Evolutionary conservation across 768 basidiomycete species (phyloP), one percentile per base, ranked within the genome.

Genomic region (Xerocomellus intermedius): DNA sequence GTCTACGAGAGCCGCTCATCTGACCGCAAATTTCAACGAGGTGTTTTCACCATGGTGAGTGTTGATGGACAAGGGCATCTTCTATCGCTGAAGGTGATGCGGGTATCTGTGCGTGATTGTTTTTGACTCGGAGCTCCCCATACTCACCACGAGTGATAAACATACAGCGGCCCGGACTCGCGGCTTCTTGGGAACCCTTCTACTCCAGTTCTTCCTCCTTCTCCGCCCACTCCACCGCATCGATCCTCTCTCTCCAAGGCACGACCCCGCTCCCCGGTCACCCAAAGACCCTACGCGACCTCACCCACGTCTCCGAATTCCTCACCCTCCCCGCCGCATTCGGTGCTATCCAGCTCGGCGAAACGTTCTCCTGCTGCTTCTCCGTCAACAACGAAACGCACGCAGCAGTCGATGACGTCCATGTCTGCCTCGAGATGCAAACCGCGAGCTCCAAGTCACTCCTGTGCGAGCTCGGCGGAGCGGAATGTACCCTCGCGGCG

Each of bases 311-410:
- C 33, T 84, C 89, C 12, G 87, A 93, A 61, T 75, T 93, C 56
- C 80, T 95, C 55, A 87, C 84, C 19, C 78, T 96, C 8, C 92
- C 94, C 0, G 77, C 88, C 19, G 82, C 91, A 8, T 95, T 94
- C 65, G 94, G 93, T 16, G 75, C 85, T 7, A 91, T 95, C 59
- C 91, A 92, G 63, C 81, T 97, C 1, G 94, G 94, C 12, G 91
- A 95, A 71, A 91, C 89, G 0, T 94, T 97, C 65, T 82, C 86
- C 1, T 85, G 89, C 60, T 86, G 85, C 63, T 77, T 97, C 24
- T 89, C 86, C 57, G 78, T 96, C 54, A 89, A 91, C 66, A 94
- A 94, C 67, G 88, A 91, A 68, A 79, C 84, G 0, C 75, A 81
- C 33, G 69, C 80, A 6, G 79, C 81, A 3, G 77, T 95, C 12